Percentiles rank a stretch among this genome's conserved stretches.
Conservation (phyloP, 1,139 yeast genomes). For the Sugiyamaella xylanicola region DNA sequence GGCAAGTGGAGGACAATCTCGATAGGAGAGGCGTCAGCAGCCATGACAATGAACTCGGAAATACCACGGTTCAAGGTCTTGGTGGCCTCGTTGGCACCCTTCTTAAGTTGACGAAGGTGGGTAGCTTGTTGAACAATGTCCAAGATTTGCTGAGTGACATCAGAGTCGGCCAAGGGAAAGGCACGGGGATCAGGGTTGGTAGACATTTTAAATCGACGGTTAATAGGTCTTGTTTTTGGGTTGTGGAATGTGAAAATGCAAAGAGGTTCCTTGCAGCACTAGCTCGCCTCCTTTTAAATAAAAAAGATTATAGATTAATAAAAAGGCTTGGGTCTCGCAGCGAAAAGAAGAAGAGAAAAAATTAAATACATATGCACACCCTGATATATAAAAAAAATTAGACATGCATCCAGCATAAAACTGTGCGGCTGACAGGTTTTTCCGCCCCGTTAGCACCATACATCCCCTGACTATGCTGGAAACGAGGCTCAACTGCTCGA, state of each 20-base stretch:
- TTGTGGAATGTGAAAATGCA: neutral
- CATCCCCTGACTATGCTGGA: no score
- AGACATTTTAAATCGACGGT: neutral
- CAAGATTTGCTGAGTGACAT: constrained; percentile 92
- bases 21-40: constrained; percentile 99
- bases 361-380: neutral
- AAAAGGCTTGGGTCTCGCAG: constrained; percentile 6
- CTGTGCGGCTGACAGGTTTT: neutral
- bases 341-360: constrained; percentile 1
- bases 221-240: neutral
- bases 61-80: constrained; percentile 99
- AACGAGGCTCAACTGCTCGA: no score
- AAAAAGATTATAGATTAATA: constrained; percentile 12
- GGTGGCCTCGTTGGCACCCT: constrained; percentile 99
- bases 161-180: constrained; percentile 97
- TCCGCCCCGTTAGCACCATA: no score
- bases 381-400: neutral
- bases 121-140: constrained; percentile 98
- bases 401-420: constrained; percentile 7
- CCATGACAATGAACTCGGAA: constrained; percentile 98
- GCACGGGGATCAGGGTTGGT: constrained; percentile 56
- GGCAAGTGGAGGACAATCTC: constrained; percentile 98
- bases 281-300: constrained; percentile 18
- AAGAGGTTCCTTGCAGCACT: constrained; percentile 21
- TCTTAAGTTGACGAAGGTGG: constrained; percentile 96